Evolutionary conservation across 2,329 filamentous ascomycete genomes (phyloP).

Genomic region (Aspergillus pseudoterreus): DNA sequence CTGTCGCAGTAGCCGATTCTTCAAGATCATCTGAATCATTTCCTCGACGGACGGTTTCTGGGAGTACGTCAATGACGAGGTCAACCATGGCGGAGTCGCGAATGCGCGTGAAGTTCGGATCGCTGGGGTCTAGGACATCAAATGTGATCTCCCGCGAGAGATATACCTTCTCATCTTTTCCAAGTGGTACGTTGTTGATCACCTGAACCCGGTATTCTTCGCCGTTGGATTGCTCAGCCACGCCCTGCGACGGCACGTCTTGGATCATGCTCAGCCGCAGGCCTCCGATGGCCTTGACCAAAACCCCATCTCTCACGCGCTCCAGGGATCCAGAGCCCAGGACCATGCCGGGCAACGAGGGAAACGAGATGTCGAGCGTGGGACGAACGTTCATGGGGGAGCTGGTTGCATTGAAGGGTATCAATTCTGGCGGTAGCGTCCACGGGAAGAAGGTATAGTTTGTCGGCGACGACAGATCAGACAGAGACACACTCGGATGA

Average conservation of each 20-base stretch:
- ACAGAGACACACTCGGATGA: constrained; percentile 54
- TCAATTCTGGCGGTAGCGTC: constrained; percentile 74
- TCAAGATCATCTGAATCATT: constrained; percentile 29
- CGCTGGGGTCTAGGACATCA: constrained; percentile 60
- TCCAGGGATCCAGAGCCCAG: constrained; percentile 50
- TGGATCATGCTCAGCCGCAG: constrained; percentile 52
- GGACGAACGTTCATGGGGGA: constrained; percentile 66
- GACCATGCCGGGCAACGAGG: constrained; percentile 49
- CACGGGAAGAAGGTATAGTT: constrained; percentile 90
- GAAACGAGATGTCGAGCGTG: constrained; percentile 68
- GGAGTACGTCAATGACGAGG: constrained; percentile 60
- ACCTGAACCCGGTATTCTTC: constrained; percentile 62
- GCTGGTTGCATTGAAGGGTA: constrained; percentile 76
- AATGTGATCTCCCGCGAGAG: constrained; percentile 72
- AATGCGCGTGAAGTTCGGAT: constrained; percentile 78
- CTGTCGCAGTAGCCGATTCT: constrained; percentile 21
- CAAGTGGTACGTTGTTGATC: constrained; percentile 75
- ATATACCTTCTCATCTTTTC: constrained; percentile 82
- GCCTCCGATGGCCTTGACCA: constrained; percentile 59
- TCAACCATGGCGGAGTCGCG: constrained; percentile 71
- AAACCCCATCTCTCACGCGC: constrained; percentile 56
- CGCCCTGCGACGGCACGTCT: constrained; percentile 34
- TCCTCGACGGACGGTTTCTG: constrained; percentile 30
- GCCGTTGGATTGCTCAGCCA: constrained; percentile 12
- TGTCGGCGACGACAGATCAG: constrained; percentile 57